Percentiles rank a stretch among this genome's conserved stretches.
phyloP scores from a whole-genome alignment of 2,329 filamentous ascomycete species.

The Acarospora socialis region DNA sequence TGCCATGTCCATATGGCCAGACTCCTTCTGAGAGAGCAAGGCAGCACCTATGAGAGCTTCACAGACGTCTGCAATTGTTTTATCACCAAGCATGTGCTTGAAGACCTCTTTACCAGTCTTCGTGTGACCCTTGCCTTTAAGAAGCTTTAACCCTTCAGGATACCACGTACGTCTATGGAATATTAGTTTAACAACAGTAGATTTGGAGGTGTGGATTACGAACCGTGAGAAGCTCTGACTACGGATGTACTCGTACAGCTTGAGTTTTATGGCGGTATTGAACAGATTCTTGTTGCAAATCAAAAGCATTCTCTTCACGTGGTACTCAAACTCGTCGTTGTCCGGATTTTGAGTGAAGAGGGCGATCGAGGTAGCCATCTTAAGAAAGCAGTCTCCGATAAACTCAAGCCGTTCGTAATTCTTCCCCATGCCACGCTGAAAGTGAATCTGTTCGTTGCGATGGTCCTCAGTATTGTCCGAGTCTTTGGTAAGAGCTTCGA shows the following conservation, averaged over 20 bases:
- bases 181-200: conserved; percentile 7
- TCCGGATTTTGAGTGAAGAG: conserved; percentile 64
- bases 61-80: conserved; percentile 85
- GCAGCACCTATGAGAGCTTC: conserved; percentile 89
- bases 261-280: conserved; percentile 54
- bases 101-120: conserved; percentile 32
- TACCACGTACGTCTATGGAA: conserved; percentile 62
- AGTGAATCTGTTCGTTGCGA: conserved; percentile 50
- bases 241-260: conserved; percentile 60
- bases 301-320: conserved; percentile 79
- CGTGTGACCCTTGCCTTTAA: conserved; percentile 53
- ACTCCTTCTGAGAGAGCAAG: conserved; percentile 40
- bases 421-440: conserved; percentile 73
- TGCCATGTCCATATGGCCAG: conserved; percentile 37
- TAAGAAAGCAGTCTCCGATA: conserved; percentile 83
- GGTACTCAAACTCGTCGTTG: conserved; percentile 71
- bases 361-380: conserved; percentile 87
- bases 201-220: conserved; percentile 10
- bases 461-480: conserved; percentile 71
- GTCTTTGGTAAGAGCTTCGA: conserved; percentile 89
- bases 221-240: conserved; percentile 66
- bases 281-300: conserved; percentile 87
- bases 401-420: conserved; percentile 96
- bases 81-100: conserved; percentile 62
- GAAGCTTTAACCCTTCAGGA: conserved; percentile 59